A percentile compares a stretch with the other conserved stretches of the same genome.
Conservation (phyloP, 352 stramenopile species). For the Globisporangium irregulare region DNA sequence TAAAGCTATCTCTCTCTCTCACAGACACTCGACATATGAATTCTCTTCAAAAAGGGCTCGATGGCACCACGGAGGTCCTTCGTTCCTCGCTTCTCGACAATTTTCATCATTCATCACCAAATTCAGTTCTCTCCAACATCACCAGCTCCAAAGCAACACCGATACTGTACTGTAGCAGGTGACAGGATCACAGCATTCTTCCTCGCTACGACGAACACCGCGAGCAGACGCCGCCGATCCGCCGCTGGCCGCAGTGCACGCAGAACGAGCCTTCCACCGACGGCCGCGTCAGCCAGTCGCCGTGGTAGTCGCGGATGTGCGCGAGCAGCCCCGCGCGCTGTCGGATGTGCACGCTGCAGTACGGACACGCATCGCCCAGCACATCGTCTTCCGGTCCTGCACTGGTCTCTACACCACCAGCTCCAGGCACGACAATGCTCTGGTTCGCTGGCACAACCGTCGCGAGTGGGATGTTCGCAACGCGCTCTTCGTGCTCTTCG, state of each 20-base stretch:
- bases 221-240: conserved; percentile 36
- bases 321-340: conserved; percentile 34
- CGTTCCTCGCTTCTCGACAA: not conserved
- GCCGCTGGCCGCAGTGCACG: conserved; percentile 41
- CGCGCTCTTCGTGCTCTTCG: conserved; percentile 37
- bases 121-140: not conserved
- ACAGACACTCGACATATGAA: not conserved
- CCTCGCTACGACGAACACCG: conserved; percentile 26
- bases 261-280: conserved; percentile 51
- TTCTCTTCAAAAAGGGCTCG: not conserved
- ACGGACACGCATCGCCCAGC: conserved; percentile 45
- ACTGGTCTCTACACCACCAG: not conserved
- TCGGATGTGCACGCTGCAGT: conserved; percentile 44
- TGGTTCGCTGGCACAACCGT: conserved; percentile 11
- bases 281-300: conserved; percentile 49
- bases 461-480: conserved; percentile 38
- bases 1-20: conserved; percentile 6
- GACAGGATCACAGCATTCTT: not conserved
- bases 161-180: not conserved
- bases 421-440: not conserved
- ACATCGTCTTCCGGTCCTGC: conserved; percentile 27
- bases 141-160: not conserved
- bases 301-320: conserved; percentile 54
- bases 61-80: not conserved
- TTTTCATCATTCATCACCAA: not conserved